Evolutionary conservation across 305 asterid species (phyloP), one percentile per base, ranked within the genome.

Genomic region (Andrographis paniculata): DNA sequence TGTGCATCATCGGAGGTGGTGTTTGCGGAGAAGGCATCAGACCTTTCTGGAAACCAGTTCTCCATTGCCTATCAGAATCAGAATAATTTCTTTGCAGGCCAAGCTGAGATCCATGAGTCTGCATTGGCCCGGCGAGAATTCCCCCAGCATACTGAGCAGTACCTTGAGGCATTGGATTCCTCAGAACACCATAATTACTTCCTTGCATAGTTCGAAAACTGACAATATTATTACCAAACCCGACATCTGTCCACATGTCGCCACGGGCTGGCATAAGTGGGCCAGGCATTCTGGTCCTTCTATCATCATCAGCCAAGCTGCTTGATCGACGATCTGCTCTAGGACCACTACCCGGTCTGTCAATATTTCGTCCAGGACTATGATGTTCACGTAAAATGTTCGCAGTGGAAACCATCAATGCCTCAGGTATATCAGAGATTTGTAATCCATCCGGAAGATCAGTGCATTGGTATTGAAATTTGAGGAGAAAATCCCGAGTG

Each of bases 1-100:
- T 77, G 74, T 86, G 94, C 82, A 84, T 81, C 35, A 60, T 56
- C 40, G 59, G 82, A 59, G 53, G 45, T 11, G 89, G 76, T 47
- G 75, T 60, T 48, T 68, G 87, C 41, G 81, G 77, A 68, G 52
- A 66, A 23, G 79, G 75, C 60, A 63, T 62, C 64, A 78, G 62
- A 56, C 71, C 76, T 64, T 64, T 75, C 24, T 66, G 76, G 55
- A 66, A 72, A 43, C 77, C 69, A 61, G 78, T 36, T 63, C 62
- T 80, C 14, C 77, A 76, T 48, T 74, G 77, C 60, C 79, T 63
- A 44, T 76, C 82, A 42, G 75, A 68, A 46, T 75, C 86, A 12
- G 77, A 64, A 43, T 56, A 54, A 50, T 69, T 80, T 71, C 78
- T 73, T 54, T 56, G 79, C 53, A 36, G 12, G 17, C 74, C 75